These are phyloP conservation scores for Trichoderma asperelloides DNA, from an alignment of 495 filamentous ascomycete species.

Conservation along the genomic window DNA sequence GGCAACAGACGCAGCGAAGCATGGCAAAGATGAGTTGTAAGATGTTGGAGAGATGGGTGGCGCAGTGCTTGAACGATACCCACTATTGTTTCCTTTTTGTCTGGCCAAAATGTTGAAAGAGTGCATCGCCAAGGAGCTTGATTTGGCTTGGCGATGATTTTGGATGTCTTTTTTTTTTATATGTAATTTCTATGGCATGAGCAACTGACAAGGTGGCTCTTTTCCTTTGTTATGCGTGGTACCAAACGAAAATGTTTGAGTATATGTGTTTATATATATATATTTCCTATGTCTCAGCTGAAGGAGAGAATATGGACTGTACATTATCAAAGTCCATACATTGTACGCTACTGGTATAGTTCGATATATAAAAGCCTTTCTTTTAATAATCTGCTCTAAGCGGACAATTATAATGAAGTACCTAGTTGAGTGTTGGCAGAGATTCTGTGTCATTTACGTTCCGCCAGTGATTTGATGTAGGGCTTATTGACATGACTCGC, in stretches of 20 bases:
- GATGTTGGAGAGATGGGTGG: background rate
- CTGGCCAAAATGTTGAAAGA: background rate
- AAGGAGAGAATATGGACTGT: background rate
- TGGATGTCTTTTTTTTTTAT: background rate
- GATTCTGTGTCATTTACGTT: too few relatives aligned
- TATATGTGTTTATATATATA: background rate
- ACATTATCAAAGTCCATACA: background rate
- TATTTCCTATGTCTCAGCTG: background rate
- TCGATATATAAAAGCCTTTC: too few relatives aligned
- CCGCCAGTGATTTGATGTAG: too few relatives aligned
- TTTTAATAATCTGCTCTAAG: too few relatives aligned
- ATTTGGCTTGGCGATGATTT: background rate
- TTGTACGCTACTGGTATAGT: too few relatives aligned
- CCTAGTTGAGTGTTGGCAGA: too few relatives aligned
- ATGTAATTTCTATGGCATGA: background rate
- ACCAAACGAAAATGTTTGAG: background rate
- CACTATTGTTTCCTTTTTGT: background rate
- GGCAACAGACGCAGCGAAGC: slow-evolving; percentile 39
- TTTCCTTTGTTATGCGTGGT: background rate
- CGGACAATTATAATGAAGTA: too few relatives aligned
- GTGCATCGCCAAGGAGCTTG: background rate
- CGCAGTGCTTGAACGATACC: slow-evolving; percentile 7
- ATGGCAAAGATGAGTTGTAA: slow-evolving; percentile 52
- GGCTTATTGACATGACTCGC: too few relatives aligned
- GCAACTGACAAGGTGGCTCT: background rate